Evolutionary conservation across 768 basidiomycete genomes (phyloP).

Genomic region (Dictyophora rubrovolvata): DNA sequence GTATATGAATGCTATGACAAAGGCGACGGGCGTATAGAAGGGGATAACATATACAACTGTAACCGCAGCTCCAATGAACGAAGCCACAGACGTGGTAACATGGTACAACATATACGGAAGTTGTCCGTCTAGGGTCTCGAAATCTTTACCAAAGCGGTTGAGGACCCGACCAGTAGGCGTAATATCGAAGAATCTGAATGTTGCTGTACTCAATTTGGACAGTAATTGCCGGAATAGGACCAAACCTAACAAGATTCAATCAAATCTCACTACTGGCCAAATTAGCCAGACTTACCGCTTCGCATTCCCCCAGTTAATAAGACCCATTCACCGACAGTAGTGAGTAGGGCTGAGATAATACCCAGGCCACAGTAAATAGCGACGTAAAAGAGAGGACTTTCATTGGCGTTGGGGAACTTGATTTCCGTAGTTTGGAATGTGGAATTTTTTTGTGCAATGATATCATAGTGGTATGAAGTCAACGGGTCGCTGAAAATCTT

Average conservation of each 20-base stretch:
- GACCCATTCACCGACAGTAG: slow-evolving; percentile 1
- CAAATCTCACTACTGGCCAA: neutral
- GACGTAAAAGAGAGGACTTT: slow-evolving; percentile 14
- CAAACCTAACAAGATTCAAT: neutral
- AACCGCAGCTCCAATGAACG: slow-evolving; percentile 18
- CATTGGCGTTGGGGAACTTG: slow-evolving; percentile 4
- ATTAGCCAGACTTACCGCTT: slow-evolving; percentile 1
- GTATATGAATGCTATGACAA: slow-evolving; percentile 5
- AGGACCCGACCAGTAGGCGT: slow-evolving; percentile 14
- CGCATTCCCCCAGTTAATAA: slow-evolving; percentile 6
- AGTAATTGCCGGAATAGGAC: slow-evolving; percentile 1
- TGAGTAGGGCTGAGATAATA: slow-evolving; percentile 4
- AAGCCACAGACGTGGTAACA: slow-evolving; percentile 9
- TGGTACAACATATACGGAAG: slow-evolving; percentile 6
- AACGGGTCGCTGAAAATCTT: neutral
- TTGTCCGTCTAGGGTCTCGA: slow-evolving; percentile 15
- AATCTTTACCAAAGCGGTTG: slow-evolving; percentile 22
- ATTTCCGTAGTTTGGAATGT: neutral
- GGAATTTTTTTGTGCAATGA: neutral
- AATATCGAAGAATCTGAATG: slow-evolving; percentile 5
- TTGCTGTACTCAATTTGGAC: slow-evolving; percentile 1
- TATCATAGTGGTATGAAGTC: neutral
- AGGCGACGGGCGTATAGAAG: slow-evolving; percentile 7
- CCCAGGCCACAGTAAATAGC: slow-evolving; percentile 12
- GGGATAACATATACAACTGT: slow-evolving; percentile 14